These are phyloP conservation scores for Stemphylium lycopersici DNA, from an alignment of 2,329 filamentous ascomycete species.

Conservation along the genomic window DNA sequence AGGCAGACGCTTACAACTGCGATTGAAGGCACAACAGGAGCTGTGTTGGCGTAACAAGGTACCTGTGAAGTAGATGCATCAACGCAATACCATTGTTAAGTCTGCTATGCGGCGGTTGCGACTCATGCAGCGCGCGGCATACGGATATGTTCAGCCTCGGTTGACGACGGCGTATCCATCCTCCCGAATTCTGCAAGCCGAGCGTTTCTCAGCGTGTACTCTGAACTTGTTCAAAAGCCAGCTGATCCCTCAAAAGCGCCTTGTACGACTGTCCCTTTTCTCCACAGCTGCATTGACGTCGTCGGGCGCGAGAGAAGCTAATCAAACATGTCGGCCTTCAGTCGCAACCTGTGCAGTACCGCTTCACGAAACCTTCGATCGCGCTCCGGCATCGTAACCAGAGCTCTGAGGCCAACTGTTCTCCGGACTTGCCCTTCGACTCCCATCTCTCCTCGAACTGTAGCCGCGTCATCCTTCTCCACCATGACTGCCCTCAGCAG, in stretches of 20 bases:
- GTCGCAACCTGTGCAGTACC: slow-evolving; percentile 50
- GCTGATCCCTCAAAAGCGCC: slow-evolving; percentile 27
- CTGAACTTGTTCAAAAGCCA: slow-evolving; percentile 31
- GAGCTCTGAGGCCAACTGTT: slow-evolving; percentile 48
- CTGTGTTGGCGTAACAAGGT: not conserved
- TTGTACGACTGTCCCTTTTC: slow-evolving; percentile 44
- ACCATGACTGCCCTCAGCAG: slow-evolving; percentile 48
- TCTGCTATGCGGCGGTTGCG: not conserved
- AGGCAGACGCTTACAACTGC: not conserved
- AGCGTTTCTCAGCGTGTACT: slow-evolving; percentile 26
- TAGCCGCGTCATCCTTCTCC: slow-evolving; percentile 41
- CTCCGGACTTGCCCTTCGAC: slow-evolving; percentile 32
- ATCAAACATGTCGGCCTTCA: slow-evolving; percentile 51
- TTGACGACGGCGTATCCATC: slow-evolving; percentile 37
- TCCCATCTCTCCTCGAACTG: slow-evolving; percentile 30
- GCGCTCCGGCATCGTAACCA: slow-evolving; percentile 40
- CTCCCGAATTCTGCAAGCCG: slow-evolving; percentile 35
- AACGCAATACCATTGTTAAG: not conserved
- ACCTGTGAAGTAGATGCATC: not conserved
- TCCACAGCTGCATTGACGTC: slow-evolving; percentile 40
- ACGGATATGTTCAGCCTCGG: slow-evolving; percentile 34
- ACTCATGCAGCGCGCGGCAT: not conserved
- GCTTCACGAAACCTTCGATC: slow-evolving; percentile 48
- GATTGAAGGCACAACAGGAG: not conserved
- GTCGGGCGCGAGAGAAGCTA: slow-evolving; percentile 44